phyloP scores from a whole-genome alignment of 176 grass and related monocot genomes.

The Avena sativa region DNA sequence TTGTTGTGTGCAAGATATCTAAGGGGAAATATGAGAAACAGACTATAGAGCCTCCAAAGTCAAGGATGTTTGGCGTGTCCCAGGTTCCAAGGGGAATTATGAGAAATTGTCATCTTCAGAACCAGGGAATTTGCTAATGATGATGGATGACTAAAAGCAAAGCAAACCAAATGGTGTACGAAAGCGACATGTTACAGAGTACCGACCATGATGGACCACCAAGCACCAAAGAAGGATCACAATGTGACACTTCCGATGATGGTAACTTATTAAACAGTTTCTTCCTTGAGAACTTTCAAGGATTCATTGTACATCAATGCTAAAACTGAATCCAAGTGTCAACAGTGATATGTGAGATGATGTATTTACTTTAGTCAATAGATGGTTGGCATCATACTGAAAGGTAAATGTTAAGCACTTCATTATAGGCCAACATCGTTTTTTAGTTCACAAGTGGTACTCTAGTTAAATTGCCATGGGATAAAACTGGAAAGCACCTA shows the following conservation, averaged over 20 bases:
- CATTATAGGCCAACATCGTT: background rate
- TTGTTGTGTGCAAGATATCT: background rate
- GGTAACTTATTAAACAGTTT: background rate
- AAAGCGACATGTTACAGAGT: constrained; percentile 12
- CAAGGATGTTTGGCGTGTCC: background rate
- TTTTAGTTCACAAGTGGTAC: background rate
- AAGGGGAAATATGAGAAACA: background rate
- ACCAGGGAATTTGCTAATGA: background rate
- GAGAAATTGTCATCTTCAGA: constrained; percentile 9
- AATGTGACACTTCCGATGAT: constrained; percentile 19
- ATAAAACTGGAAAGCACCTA: background rate
- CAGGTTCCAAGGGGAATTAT: background rate
- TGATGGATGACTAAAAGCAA: constrained; percentile 10
- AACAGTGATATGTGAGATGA: background rate
- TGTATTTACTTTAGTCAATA: background rate
- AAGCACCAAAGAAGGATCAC: constrained; percentile 22
- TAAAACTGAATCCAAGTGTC: background rate
- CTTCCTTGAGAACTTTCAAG: constrained; percentile 1
- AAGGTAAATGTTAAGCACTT: background rate
- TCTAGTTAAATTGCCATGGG: background rate
- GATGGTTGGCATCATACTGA: background rate
- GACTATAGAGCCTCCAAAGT: background rate
- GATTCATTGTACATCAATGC: background rate
- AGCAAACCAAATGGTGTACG: constrained; percentile 22
- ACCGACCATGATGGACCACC: constrained; percentile 2